Evolutionary conservation across 2,329 filamentous ascomycete genomes (phyloP).

Genomic region (Drechslerella coelobrocha): DNA sequence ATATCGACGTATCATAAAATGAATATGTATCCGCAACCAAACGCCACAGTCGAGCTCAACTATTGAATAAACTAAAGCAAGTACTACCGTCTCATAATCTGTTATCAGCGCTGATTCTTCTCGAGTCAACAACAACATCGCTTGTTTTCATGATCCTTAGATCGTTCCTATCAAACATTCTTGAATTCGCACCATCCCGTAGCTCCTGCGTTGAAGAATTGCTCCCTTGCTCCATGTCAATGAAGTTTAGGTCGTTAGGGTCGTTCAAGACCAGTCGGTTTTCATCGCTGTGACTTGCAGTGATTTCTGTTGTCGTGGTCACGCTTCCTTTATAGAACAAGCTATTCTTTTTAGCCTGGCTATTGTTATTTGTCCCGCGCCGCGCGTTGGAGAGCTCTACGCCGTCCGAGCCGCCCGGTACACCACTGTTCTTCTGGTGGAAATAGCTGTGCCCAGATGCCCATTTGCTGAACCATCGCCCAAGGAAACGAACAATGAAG

Average conservation of each 20-base stretch:
- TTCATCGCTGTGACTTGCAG: constrained; percentile 24
- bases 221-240: constrained; percentile 25
- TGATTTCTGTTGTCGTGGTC: constrained; percentile 32
- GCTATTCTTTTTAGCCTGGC: constrained; percentile 35
- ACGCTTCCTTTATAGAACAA: constrained; percentile 38
- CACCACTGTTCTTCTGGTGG: constrained; percentile 10
- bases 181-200: not conserved
- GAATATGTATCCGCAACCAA: too few relatives aligned
- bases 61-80: too few relatives aligned
- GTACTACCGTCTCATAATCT: constrained; percentile 1
- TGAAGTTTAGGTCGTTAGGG: constrained; percentile 14
- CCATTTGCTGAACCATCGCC: constrained; percentile 47
- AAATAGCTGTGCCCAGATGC: constrained; percentile 24
- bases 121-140: constrained; percentile 34
- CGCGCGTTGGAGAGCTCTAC: constrained; percentile 23
- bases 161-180: constrained; percentile 29
- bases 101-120: constrained; percentile 26
- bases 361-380: constrained; percentile 19
- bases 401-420: constrained; percentile 8
- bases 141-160: constrained; percentile 44
- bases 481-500: constrained; percentile 38
- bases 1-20: too few relatives aligned
- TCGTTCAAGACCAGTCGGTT: constrained; percentile 22
- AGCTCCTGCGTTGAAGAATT: constrained; percentile 27
- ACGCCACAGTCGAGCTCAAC: too few relatives aligned